Conservation (phyloP, 441 rosid genomes). For the Populus hybrid region DNA sequence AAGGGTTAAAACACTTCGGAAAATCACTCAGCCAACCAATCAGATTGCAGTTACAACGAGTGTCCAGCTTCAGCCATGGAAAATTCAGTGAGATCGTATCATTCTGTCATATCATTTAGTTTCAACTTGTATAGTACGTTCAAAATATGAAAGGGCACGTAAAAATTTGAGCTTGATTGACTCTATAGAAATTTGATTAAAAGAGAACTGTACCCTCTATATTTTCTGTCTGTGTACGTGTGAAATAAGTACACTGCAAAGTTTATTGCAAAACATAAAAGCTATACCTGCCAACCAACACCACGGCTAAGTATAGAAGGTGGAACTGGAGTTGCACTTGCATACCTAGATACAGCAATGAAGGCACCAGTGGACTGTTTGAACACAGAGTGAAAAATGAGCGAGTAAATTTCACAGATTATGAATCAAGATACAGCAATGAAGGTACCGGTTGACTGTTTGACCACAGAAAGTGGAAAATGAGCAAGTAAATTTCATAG, state of each 20-base stretch:
- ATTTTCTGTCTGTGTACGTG: background rate
- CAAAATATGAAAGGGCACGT: background rate
- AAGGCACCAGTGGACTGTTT: conserved; percentile 90
- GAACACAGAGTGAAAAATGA: conserved; percentile 17
- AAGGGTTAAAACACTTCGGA: background rate
- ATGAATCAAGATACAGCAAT: conserved; percentile 48
- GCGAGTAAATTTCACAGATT: background rate
- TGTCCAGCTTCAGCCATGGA: background rate
- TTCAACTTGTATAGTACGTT: conserved; percentile 44
- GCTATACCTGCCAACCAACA: conserved; percentile 94
- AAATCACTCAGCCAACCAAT: background rate
- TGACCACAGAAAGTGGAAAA: conserved; percentile 19
- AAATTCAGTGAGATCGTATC: background rate
- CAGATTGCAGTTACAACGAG: background rate
- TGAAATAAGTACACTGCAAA: background rate
- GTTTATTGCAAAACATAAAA: background rate
- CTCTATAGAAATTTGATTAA: background rate
- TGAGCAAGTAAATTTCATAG: background rate
- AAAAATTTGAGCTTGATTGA: conserved; percentile 39
- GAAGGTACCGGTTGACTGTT: conserved; percentile 89
- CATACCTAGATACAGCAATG: too few relatives aligned
- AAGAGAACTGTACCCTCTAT: background rate
- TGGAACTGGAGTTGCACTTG: conserved; percentile 88
- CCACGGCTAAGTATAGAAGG: conserved; percentile 97
- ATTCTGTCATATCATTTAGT: background rate